These are phyloP conservation scores for Pythium pyrilobum DNA, from an alignment of 352 stramenopile species.

Conservation along the genomic window DNA sequence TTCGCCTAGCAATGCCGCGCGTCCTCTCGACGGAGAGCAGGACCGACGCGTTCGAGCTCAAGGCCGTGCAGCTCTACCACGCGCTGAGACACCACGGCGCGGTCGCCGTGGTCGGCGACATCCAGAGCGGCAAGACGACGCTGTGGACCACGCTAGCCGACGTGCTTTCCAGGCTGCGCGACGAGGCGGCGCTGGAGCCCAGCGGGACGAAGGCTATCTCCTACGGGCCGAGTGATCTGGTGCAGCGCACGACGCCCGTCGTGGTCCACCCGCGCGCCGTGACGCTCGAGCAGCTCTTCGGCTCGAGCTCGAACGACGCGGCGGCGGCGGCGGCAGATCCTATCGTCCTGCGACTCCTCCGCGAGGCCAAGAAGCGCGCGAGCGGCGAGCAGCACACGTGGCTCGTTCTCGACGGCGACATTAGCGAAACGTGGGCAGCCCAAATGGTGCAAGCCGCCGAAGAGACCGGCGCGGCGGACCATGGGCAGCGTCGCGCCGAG, in stretches of 20 bases:
- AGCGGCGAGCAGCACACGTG: constrained; percentile 34
- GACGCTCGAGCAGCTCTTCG: constrained; percentile 26
- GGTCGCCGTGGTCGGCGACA: constrained; percentile 36
- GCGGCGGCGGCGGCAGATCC: constrained; percentile 13
- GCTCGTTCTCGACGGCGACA: constrained; percentile 62
- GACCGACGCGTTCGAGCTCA: constrained; percentile 21
- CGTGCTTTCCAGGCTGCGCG: background rate
- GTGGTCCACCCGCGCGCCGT: constrained; percentile 43
- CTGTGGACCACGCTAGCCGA: constrained; percentile 36
- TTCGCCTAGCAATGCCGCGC: constrained; percentile 2
- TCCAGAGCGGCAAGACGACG: constrained; percentile 49
- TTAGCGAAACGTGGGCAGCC: constrained; percentile 41
- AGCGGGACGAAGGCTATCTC: no score
- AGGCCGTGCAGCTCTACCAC: constrained; percentile 44
- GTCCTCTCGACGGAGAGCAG: constrained; percentile 6
- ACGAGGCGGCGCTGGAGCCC: no score
- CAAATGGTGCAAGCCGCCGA: constrained; percentile 30
- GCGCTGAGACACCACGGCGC: constrained; percentile 18
- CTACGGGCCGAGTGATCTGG: constrained; percentile 7
- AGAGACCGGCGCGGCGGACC: constrained; percentile 15
- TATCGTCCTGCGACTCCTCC: constrained; percentile 34
- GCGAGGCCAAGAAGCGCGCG: constrained; percentile 35
- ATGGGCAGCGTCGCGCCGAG: background rate
- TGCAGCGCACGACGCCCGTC: constrained; percentile 18
- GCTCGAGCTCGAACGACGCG: constrained; percentile 3